Base-by-base conservation (phyloP, 345 rosid species). In the Psidium friedrichsthalianum region DNA sequence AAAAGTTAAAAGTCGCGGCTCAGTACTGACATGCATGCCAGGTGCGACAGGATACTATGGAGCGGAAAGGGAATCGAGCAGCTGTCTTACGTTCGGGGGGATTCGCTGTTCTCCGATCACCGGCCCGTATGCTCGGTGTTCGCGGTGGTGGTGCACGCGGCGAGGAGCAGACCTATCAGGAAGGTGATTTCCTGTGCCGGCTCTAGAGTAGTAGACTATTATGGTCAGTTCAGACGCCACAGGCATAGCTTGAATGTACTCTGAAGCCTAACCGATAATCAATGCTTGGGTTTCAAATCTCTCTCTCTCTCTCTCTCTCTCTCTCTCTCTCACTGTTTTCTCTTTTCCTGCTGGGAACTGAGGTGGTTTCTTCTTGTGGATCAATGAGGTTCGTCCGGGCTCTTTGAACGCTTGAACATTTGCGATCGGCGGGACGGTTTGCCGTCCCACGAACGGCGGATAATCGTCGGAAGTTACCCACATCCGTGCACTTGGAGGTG, bases 11-110 rank as follows among this genome's bases (percentile, higher is more conserved):
- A 32, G 25, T 69, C 13, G 47, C 20, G 2, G 18, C 78, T 69
- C 47, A 36, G 82, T 44, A 49, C 44, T 22, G 32, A 40, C 20
- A 7, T 15, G n/a, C 32, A 27, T 84, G 82, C 76, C 93, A 97
- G 99, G 99, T 97, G 99, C 80, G 99, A 97, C 56, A 83, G 99
- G 90, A 95, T 97, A 87, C 61, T 96, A 16, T 97, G 99, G 99
- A 88, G 89, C 3, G 99, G 99, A 32, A 85, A 85, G 52, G 95
- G 97, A 58, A 95, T 96, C 16, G 97, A 94, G 49, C 99, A 96
- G n/a, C 80, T 95, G 56, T 93, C 94, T 0, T 98, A 98, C 76
- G 83, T 90, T 2, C 90, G 99, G 1, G 98, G 94, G 3, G 99
- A 98, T 82, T 96, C 98, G 1, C 90, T 95, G 90, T 95, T 98